Percentiles rank a stretch among this genome's conserved stretches.
phyloP scores from a whole-genome alignment of 192 early-diverging fungal genomes.

The Coemansia sp. region DNA sequence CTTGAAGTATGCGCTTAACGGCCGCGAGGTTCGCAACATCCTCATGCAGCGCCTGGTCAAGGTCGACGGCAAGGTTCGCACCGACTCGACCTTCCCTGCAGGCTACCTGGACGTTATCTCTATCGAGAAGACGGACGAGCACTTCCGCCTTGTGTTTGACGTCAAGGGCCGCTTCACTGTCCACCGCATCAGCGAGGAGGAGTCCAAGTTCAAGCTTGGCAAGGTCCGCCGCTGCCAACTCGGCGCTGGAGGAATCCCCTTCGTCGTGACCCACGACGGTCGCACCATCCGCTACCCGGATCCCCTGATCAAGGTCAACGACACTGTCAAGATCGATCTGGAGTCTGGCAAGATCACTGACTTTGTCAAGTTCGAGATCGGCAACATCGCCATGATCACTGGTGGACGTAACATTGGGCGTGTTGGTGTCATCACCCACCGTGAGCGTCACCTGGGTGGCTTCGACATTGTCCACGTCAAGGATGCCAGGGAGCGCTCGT shows the following conservation, averaged over 20 bases:
- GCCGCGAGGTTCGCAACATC: conserved; percentile 94
- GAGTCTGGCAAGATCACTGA: conserved; percentile 90
- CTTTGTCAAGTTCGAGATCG: conserved; percentile 96
- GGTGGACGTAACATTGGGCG: conserved; percentile 99
- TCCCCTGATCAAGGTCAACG: conserved; percentile 98
- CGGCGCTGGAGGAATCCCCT: conserved; percentile 95
- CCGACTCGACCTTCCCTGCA: conserved; percentile 93
- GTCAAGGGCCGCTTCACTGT: conserved; percentile 99
- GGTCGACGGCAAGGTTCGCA: conserved; percentile 98
- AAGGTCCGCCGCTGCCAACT: conserved; percentile 97
- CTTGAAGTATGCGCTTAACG: conserved; percentile 98
- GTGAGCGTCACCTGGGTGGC: conserved; percentile 95
- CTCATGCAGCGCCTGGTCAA: conserved; percentile 99
- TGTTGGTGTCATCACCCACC: conserved; percentile 94
- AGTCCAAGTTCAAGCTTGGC: conserved; percentile 99
- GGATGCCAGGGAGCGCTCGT: conserved; percentile 91
- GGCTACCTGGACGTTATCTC: conserved; percentile 88
- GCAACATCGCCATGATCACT: conserved; percentile 95
- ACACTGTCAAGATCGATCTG: conserved; percentile 96
- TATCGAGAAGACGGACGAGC: conserved; percentile 84
- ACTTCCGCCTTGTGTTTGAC: conserved; percentile 99
- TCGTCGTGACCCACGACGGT: conserved; percentile 97
- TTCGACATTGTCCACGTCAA: conserved; percentile 99
- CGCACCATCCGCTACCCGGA: conserved; percentile 99
- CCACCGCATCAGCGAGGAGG: conserved; percentile 97